Percentiles rank a stretch among this genome's conserved stretches.
These are phyloP conservation scores for Ephemerocybe angulata DNA, from an alignment of 768 basidiomycete genomes.

Conservation along the genomic window DNA sequence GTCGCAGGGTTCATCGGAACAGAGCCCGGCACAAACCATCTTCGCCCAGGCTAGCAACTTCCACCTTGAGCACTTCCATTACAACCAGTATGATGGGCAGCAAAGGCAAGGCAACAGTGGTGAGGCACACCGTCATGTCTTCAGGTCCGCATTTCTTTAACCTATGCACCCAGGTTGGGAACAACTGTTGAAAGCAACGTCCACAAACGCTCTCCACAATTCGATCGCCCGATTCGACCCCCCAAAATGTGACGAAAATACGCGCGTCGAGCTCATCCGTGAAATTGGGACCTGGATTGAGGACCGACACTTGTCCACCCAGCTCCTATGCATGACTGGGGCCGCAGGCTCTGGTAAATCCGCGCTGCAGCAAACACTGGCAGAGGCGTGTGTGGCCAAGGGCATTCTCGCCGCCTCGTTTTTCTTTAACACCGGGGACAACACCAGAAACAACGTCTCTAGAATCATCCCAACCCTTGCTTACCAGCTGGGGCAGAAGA, in stretches of 20 bases:
- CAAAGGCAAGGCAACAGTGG: neutral
- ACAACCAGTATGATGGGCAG: neutral
- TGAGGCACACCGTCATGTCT: no score
- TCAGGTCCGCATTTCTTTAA: neutral
- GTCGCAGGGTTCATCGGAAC: no score
- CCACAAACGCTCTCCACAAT: neutral
- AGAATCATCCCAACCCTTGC: slow-evolving; percentile 10
- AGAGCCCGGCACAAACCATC: no score
- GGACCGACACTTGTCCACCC: neutral
- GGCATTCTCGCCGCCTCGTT: slow-evolving; percentile 7
- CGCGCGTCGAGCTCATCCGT: slow-evolving; percentile 2
- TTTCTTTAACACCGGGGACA: slow-evolving; percentile 9
- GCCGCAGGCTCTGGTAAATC: slow-evolving; percentile 3
- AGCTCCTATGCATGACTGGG: neutral
- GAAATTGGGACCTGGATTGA: neutral
- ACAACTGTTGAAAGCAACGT: neutral
- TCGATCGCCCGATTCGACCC: slow-evolving; percentile 6
- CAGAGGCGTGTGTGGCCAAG: slow-evolving; percentile 1
- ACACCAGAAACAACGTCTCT: slow-evolving; percentile 4
- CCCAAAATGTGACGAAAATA: slow-evolving; percentile 4
- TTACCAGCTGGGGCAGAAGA: slow-evolving; percentile 6
- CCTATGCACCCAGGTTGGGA: neutral
- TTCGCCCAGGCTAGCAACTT: neutral
- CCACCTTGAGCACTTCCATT: neutral
- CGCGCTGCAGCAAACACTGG: neutral